These are phyloP conservation scores for Dendrobium huoshanense DNA, from an alignment of 106 monocot genomes.

Conservation along the genomic window DNA sequence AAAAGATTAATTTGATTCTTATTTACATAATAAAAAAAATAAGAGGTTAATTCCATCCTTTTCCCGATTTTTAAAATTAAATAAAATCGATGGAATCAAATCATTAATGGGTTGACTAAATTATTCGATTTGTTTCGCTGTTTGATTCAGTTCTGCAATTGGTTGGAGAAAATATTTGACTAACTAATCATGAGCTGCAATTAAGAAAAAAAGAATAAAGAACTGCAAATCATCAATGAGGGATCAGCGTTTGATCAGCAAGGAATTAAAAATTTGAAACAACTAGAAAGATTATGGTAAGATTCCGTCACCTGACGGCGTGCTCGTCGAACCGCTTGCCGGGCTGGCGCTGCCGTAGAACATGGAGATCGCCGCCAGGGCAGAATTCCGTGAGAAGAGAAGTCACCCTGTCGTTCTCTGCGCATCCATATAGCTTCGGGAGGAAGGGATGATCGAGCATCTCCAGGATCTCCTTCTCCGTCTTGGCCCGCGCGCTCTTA, in stretches of 20 bases:
- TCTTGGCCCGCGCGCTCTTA: constrained; percentile 66
- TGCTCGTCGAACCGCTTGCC: constrained; percentile 55
- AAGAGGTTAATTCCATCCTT: too few relatives aligned
- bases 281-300: not conserved
- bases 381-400: constrained; percentile 92
- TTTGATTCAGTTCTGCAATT: too few relatives aligned
- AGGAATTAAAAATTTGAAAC: too few relatives aligned
- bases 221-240: too few relatives aligned
- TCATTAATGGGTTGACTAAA: not conserved
- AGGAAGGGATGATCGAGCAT: constrained; percentile 86
- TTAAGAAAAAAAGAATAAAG: too few relatives aligned
- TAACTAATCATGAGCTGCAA: too few relatives aligned
- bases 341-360: constrained; percentile 73
- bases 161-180: too few relatives aligned
- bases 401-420: constrained; percentile 65
- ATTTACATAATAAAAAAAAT: too few relatives aligned
- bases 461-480: constrained; percentile 78
- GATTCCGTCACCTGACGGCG: constrained; percentile 51
- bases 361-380: constrained; percentile 89
- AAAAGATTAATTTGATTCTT: too few relatives aligned
- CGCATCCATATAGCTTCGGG: constrained; percentile 59
- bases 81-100: not conserved
- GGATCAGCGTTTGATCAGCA: too few relatives aligned
- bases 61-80: not conserved
- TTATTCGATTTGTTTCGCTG: too few relatives aligned